Evolutionary conservation across 75 land plant species (phyloP).

Genomic region (Picea sitchensis): DNA sequence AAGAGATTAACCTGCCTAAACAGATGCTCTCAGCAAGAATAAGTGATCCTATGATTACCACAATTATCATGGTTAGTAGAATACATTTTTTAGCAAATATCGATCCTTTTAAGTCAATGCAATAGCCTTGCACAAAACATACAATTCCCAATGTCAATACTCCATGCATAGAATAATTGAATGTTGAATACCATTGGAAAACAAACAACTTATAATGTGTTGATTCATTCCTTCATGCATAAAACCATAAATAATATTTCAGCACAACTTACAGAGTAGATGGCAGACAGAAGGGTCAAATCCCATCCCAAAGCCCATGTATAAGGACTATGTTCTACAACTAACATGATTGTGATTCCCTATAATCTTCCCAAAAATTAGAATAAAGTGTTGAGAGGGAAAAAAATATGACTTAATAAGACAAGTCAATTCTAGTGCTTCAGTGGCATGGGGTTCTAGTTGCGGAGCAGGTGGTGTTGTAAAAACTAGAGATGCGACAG

Average conservation of each 20-base stretch:
- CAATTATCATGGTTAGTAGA: slow-evolving; percentile 65
- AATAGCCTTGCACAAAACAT: slow-evolving; percentile 58
- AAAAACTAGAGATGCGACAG: too few species aligned
- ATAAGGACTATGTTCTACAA: slow-evolving; percentile 16
- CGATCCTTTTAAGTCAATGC: slow-evolving; percentile 50
- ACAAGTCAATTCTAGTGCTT: too few species aligned
- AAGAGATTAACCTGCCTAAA: slow-evolving; percentile 46
- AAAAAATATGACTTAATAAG: too few species aligned
- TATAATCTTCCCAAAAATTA: slow-evolving; percentile 32
- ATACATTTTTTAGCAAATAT: slow-evolving; percentile 61
- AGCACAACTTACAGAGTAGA: slow-evolving; percentile 24
- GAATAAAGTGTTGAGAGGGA: slow-evolving; percentile 27
- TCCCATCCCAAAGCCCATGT: slow-evolving; percentile 28
- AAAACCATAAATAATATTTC: background rate
- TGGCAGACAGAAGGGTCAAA: slow-evolving; percentile 33
- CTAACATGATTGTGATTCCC: slow-evolving; percentile 19
- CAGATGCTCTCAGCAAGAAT: slow-evolving; percentile 51
- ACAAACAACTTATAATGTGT: background rate
- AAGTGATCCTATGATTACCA: slow-evolving; percentile 56
- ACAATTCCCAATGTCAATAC: slow-evolving; percentile 53
- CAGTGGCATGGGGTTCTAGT: too few species aligned
- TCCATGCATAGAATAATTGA: slow-evolving; percentile 22
- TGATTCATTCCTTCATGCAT: background rate
- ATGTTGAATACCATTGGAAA: background rate
- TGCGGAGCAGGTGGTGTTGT: too few species aligned